Percentiles rank a stretch among this genome's conserved stretches.
These are phyloP conservation scores for Plasmodium reichenowi DNA, from an alignment of 169 alveolate genomes.

Conservation along the genomic window DNA sequence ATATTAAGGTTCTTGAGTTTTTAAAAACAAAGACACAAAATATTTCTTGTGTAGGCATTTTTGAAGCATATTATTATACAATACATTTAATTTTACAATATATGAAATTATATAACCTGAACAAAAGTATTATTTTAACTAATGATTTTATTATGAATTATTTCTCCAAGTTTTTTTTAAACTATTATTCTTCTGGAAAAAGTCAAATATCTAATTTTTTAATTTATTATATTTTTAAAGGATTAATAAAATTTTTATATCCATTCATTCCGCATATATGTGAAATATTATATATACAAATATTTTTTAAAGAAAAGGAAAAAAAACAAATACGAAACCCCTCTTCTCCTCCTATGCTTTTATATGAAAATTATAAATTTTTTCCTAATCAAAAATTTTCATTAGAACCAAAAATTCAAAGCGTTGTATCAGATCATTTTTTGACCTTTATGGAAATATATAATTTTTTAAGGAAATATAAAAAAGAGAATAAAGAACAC, in stretches of 20 bases:
- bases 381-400: conserved; percentile 11
- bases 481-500: background rate
- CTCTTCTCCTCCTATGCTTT: background rate
- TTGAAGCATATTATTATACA: conserved; percentile 3
- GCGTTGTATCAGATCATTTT: background rate
- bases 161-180: conserved; percentile 49
- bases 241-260: conserved; percentile 17
- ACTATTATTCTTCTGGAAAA: background rate
- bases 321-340: background rate
- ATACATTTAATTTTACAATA: conserved; percentile 4
- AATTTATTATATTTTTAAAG: conserved; percentile 22
- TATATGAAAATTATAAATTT: conserved; percentile 36
- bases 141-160: conserved; percentile 11
- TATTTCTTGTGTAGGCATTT: conserved; percentile 24
- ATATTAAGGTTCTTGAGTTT: background rate
- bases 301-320: conserved; percentile 2
- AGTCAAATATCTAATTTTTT: background rate
- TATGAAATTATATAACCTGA: conserved; percentile 13
- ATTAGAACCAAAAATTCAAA: background rate
- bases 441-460: background rate
- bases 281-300: conserved; percentile 20
- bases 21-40: background rate
- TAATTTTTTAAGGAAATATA: conserved; percentile 11
- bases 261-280: conserved; percentile 64
- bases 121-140: conserved; percentile 12